Percentiles rank a stretch among this genome's conserved stretches.
Conservation (phyloP, 148 eudicot species). For the Pharnaceum exiguum region DNA sequence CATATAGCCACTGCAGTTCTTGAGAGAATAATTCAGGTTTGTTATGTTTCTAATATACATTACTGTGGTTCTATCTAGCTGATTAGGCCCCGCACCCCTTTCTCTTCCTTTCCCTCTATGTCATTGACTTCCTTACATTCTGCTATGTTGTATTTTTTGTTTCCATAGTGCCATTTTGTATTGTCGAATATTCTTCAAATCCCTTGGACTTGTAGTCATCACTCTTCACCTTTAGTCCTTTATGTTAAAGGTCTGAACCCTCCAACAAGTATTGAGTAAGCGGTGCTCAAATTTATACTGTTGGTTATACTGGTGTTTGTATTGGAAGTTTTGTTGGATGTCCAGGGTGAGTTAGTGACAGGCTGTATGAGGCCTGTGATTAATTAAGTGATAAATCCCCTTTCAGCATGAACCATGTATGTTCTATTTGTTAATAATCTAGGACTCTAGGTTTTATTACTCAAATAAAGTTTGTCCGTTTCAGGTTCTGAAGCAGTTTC, state of each 20-base stretch:
- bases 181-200: no score
- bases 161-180: no score
- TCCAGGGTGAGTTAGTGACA: background rate
- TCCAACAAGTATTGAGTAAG: no score
- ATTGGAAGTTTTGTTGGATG: background rate
- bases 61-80: constrained; percentile 2
- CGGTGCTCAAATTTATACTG: no score
- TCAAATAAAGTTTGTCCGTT: constrained; percentile 16
- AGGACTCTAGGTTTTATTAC: background rate
- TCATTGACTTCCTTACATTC: no score
- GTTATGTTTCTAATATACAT: background rate
- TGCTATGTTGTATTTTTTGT: no score
- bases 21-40: constrained; percentile 56
- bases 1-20: constrained; percentile 29
- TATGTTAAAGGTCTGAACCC: no score
- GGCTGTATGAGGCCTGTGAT: background rate
- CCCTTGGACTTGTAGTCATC: no score
- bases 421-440: no score
- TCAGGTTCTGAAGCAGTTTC: constrained; percentile 43
- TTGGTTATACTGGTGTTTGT: no score
- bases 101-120: background rate
- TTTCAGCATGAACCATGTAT: background rate
- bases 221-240: no score
- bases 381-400: background rate
- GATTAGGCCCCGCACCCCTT: background rate